Percentiles rank a stretch among this genome's conserved stretches.
Evolutionary conservation across 768 basidiomycete genomes (phyloP).

Genomic region (Sporobolomyces pararoseus): DNA sequence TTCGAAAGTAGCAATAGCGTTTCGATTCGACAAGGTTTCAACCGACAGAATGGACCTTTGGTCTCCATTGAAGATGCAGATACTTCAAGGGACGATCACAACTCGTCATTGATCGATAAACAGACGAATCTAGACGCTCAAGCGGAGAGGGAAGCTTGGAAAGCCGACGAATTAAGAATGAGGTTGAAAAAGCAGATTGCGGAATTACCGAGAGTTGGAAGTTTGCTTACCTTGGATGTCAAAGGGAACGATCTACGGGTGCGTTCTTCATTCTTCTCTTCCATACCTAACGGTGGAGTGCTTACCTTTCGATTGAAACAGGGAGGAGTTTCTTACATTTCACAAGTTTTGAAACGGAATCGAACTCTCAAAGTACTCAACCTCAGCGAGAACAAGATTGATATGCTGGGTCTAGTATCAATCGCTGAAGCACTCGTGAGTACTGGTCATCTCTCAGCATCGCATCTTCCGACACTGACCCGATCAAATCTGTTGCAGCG

Average conservation of each 20-base stretch:
- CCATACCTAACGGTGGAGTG: too few species aligned
- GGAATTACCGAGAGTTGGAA: slow-evolving; percentile 75
- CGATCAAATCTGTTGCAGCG: slow-evolving; percentile 56
- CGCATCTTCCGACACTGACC: background rate
- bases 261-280: slow-evolving; percentile 48
- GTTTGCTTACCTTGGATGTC: slow-evolving; percentile 81
- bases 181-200: slow-evolving; percentile 83
- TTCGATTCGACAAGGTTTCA: slow-evolving; percentile 32
- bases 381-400: slow-evolving; percentile 89
- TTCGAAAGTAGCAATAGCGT: slow-evolving; percentile 32
- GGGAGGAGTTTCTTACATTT: slow-evolving; percentile 80
- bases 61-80: slow-evolving; percentile 1
- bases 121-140: slow-evolving; percentile 4
- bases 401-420: slow-evolving; percentile 68
- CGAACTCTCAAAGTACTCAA: slow-evolving; percentile 90
- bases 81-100: background rate
- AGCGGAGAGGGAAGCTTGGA: slow-evolving; percentile 36
- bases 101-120: slow-evolving; percentile 1
- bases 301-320: slow-evolving; percentile 41
- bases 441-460: slow-evolving; percentile 18
- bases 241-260: slow-evolving; percentile 88
- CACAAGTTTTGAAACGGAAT: slow-evolving; percentile 94
- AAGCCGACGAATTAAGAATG: slow-evolving; percentile 51
- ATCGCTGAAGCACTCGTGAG: slow-evolving; percentile 85
- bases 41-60: background rate